Percentiles rank a stretch among this genome's conserved stretches.
phyloP scores from a whole-genome alignment of 495 filamentous ascomycete genomes.

The Penicillium arizonense region DNA sequence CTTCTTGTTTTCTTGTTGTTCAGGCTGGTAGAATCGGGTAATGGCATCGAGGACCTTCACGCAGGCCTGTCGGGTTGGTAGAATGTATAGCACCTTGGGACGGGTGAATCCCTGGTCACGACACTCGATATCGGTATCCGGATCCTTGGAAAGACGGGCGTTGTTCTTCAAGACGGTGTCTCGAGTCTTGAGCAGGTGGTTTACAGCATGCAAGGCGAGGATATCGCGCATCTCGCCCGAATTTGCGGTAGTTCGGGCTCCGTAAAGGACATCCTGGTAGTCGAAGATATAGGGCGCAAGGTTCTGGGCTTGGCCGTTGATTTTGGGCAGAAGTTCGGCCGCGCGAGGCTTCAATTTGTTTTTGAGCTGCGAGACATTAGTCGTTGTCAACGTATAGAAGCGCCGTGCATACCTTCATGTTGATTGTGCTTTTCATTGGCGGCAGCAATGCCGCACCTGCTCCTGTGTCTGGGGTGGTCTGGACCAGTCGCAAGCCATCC shows the following conservation, averaged over 20 bases:
- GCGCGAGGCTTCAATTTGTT: conserved; percentile 40
- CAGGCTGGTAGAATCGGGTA: conserved; percentile 67
- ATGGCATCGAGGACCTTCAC: conserved; percentile 74
- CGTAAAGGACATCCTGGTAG: conserved; percentile 80
- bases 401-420: conserved; percentile 30
- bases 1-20: conserved; percentile 94
- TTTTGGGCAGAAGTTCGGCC: conserved; percentile 29
- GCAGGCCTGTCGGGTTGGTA: conserved; percentile 84
- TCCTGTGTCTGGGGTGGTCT: conserved; percentile 37
- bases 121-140: conserved; percentile 66
- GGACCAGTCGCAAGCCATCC: conserved; percentile 46
- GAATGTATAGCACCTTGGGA: conserved; percentile 84
- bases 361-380: conserved; percentile 38
- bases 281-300: conserved; percentile 54
- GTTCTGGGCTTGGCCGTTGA: conserved; percentile 32
- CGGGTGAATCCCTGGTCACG: conserved; percentile 95
- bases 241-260: conserved; percentile 63
- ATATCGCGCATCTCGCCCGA: conserved; percentile 65
- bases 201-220: conserved; percentile 78
- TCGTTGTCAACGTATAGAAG: background rate
- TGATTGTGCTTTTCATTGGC: conserved; percentile 34
- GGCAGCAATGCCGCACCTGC: conserved; percentile 28
- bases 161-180: conserved; percentile 93
- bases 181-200: conserved; percentile 91
- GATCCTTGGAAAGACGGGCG: conserved; percentile 62